Base-by-base conservation (phyloP, 2,329 filamentous ascomycete species). In the Fusarium continuum region DNA sequence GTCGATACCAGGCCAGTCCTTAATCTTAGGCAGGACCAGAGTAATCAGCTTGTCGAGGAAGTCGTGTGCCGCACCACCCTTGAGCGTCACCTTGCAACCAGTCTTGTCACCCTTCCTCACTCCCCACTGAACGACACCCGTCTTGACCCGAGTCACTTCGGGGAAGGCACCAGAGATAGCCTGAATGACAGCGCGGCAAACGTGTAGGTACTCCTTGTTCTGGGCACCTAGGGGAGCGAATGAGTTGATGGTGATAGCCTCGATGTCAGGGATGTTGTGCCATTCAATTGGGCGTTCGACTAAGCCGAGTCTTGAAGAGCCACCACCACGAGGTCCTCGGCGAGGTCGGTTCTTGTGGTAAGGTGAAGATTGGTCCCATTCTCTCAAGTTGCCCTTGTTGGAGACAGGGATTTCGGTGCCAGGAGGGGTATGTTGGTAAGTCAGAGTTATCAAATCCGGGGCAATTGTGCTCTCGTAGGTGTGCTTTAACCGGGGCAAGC, bases 331-430 rank as follows among this genome's bases (percentile, higher is more conserved):
- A 6, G 95, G 95, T 2, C 90, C 91, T 64, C 95, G 89, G 66
- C 91, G 86, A 5, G 91, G 90, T 70, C 95, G 86, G 78, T 96
- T 96, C 80, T 93, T 92, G 83, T 93, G 93, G 80, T 99, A 99
- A 3, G 94, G 95, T 8, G 92, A 96, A 47, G 90, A 91, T 70
- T 90, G 93, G 59, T 94, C 90, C 95, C 95, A 99, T 70, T 85
- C 80, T 54, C 95, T 87, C 69, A 98, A 80, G 62, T 91, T 88
- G 59, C 92, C 86, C 61, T 83, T 79, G 49, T 70, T 68, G 19
- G 76, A 78, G 48, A 80, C 77, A n/a, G 77, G 75, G 28, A 73
- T 70, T 67, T 75, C 82, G 7, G 89, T 90, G 56, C 93, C 93
- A 0, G 93, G 93, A 2, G 92, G 91, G 47, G 82, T 86, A 81